Evolutionary conservation across 2,329 filamentous ascomycete genomes (phyloP), one percentile per base, ranked within the genome.

Genomic region (Seiridium cupressi): DNA sequence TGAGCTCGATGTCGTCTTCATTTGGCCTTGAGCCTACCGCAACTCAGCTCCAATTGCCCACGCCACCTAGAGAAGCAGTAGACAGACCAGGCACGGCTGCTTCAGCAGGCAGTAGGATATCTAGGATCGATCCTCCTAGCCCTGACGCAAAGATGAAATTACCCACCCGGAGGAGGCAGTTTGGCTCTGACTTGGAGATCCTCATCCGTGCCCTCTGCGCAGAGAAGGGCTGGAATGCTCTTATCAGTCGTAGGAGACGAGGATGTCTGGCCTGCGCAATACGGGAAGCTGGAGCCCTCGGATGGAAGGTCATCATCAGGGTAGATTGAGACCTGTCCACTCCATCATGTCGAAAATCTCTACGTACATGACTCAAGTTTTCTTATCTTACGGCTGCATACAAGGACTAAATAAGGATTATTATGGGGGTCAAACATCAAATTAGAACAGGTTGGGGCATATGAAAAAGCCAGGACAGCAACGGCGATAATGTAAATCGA

Each of bases 261-360:
- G 89, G 88, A 0, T 94, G 91, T 69, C 73, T 93, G 42, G 84
- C 84, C 3, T 94, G 91, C 73, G 89, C 89, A 46, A 84, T 94
- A 48, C 82, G 91, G 18, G 90, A 94, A 76, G 90, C 89, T 0
- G 86, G 86, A 4, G 90, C 88, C 3, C 71, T 92, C 60, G 87
- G 85, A 2, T 87, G 91, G 79, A 84, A 83, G 65, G 83, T 92
- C 34, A 81, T 92, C n/a, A 82, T 88, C 35, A 76, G 85, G 56
- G 81, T 87, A 32, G 83, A 84, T 57, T 85, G 64, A 65, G 18
- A 11, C 10, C 4, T 13, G 6, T 40, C 13, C 3, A 31, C 11
- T 3, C 9, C 49, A 38, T 36, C 13, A 7, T 13, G 38, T 42
- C 7, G 38, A 42, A 13, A 42, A 8, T 13, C 38, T 13, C 13